Evolutionary conservation across 2,329 filamentous ascomycete species (phyloP).

Genomic region (Aspergillus sp.): DNA sequence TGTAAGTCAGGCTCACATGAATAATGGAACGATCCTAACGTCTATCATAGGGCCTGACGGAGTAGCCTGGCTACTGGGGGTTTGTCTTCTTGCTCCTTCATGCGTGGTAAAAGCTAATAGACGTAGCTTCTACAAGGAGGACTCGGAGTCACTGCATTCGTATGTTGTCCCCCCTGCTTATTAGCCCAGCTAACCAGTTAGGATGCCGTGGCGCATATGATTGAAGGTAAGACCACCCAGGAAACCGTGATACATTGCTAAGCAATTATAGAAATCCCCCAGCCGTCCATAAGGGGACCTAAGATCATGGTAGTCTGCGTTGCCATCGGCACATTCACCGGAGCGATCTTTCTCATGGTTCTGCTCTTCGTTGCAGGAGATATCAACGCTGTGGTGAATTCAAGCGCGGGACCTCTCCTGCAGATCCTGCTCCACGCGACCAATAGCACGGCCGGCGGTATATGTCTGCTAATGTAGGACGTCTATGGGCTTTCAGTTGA

Average conservation of each 20-base stretch:
- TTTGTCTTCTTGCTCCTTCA: slow-evolving; percentile 13
- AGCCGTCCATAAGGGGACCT: slow-evolving; percentile 55
- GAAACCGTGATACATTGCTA: background rate
- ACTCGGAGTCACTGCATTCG: slow-evolving; percentile 53
- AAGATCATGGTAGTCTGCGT: slow-evolving; percentile 66
- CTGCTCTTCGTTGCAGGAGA: slow-evolving; percentile 63
- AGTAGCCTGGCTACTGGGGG: slow-evolving; percentile 46
- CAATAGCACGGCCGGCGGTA: slow-evolving; percentile 58
- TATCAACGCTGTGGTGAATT: slow-evolving; percentile 55
- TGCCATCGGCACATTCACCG: slow-evolving; percentile 60
- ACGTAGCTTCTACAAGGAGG: slow-evolving; percentile 46
- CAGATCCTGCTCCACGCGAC: slow-evolving; percentile 65
- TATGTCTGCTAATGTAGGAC: slow-evolving; percentile 59
- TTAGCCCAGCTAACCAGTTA: slow-evolving; percentile 11
- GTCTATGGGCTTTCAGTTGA: background rate
- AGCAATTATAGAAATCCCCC: slow-evolving; percentile 32
- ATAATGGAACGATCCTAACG: slow-evolving; percentile 10
- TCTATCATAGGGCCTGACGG: slow-evolving; percentile 61
- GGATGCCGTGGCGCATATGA: slow-evolving; percentile 48
- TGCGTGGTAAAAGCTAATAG: slow-evolving; percentile 9
- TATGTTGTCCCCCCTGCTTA: slow-evolving; percentile 17
- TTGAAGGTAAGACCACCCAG: slow-evolving; percentile 14
- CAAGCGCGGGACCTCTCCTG: slow-evolving; percentile 57
- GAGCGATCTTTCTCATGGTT: slow-evolving; percentile 61
- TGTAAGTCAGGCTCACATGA: slow-evolving; percentile 39